phyloP scores from a whole-genome alignment of 768 basidiomycete species.

The Auriscalpium vulgare region DNA sequence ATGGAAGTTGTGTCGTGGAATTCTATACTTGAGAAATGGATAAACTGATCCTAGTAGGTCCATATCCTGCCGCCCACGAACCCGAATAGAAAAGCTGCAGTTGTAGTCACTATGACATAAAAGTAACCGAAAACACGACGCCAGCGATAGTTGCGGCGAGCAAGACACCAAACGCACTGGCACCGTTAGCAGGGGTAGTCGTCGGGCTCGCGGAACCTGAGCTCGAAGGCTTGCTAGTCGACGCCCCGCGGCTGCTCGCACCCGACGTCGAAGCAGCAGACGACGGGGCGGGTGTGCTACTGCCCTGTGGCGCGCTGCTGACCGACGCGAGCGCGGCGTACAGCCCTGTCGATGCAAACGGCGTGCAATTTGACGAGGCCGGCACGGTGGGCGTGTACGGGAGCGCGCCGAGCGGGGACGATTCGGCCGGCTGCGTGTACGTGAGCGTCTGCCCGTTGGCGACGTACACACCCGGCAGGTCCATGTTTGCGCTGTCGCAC shows the following conservation, averaged over 20 bases:
- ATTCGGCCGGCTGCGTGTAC: not conserved
- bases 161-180: constrained; percentile 1
- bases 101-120: too few species aligned
- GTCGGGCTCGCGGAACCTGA: not conserved
- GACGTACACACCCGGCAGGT: constrained; percentile 45
- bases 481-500: constrained; percentile 59
- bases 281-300: too few species aligned
- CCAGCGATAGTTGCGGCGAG: constrained; percentile 7
- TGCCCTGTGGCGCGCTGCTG: not conserved
- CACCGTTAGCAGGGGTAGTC: constrained; percentile 5
- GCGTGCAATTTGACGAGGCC: constrained; percentile 36
- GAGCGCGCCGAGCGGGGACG: not conserved
- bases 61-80: too few species aligned
- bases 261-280: not conserved
- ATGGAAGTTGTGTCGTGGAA: too few species aligned
- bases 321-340: not conserved
- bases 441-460: not conserved
- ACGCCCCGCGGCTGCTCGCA: not conserved
- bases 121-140: constrained; percentile 1
- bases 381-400: constrained; percentile 22
- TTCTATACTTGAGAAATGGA: too few species aligned
- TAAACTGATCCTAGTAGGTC: too few species aligned
- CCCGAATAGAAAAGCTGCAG: too few species aligned
- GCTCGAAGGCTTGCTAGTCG: not conserved
- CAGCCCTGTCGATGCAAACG: constrained; percentile 23